Evolutionary conservation across 2,329 filamentous ascomycete genomes (phyloP), one percentile per base, ranked within the genome.

Genomic region (Ramularia endophylla): DNA sequence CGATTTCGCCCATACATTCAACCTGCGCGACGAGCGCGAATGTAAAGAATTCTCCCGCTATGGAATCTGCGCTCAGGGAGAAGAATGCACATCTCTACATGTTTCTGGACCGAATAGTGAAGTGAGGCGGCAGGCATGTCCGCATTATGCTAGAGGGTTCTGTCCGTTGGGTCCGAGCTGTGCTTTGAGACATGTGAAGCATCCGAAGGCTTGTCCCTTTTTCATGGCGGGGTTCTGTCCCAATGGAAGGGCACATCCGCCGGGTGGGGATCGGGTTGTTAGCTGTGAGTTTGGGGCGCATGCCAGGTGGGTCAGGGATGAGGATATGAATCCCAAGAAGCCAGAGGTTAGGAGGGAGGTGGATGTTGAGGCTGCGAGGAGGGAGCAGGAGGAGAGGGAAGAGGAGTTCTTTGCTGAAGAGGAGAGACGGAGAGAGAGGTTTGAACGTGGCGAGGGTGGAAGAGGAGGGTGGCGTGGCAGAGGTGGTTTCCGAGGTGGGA

Each of bases 1-100:
- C 80, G 92, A 98, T 71, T 98, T 97, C 59, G 74, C 97, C 36
- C 92, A 98, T 74, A 92, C 97, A 68, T 98, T 95, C 73, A 97
- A 98, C 68, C 77, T 98, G 54, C 82, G 92, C 50, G 89, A 92
- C 66, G 97, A 97, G 87, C 89, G 92, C 49, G 92, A 97, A 70
- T 98, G 92, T 70, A 94, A 94, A 60, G 94, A 95, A 67, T 97
- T 90, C 68, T 82, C 88, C 43, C 79, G 88, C 47, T 94, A 92
- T 61, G 87, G 87, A 41, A 95, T 94, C 64, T 98, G 92, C 69
- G 87, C 85, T 50, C 95, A 95, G 67, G 92, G 90, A 53, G 90
- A 97, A 65, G 92, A 98, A 68, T 98, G 92, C 60, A 63, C 61
- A 16, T 64, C 62, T 38, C 50, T 64, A 1, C 62, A 65, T 46